Evolutionary conservation across 768 basidiomycete species (phyloP).

Genomic region (Daedaleopsis nitida): DNA sequence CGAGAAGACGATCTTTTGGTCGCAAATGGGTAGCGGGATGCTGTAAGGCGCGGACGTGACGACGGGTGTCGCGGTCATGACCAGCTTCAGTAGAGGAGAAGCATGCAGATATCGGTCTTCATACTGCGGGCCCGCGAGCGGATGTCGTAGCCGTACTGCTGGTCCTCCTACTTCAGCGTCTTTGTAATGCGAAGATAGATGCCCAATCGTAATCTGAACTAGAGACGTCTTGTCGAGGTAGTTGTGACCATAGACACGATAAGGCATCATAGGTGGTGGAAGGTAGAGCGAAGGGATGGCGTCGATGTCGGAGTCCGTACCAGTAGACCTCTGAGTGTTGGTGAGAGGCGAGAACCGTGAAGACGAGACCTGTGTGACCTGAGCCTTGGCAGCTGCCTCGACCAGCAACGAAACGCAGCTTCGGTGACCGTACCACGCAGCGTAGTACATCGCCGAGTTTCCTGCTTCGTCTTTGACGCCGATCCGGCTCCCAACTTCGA

Average conservation of each 20-base stretch:
- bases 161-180: constrained; percentile 35
- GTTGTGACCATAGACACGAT: constrained; percentile 96
- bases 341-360: constrained; percentile 27
- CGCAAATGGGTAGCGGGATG: constrained; percentile 80
- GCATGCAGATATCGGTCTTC: constrained; percentile 68
- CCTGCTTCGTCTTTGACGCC: constrained; percentile 81
- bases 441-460: constrained; percentile 87
- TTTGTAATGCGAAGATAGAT: constrained; percentile 45
- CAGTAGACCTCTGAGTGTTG: constrained; percentile 26
- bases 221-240: constrained; percentile 86
- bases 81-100: constrained; percentile 87
- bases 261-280: constrained; percentile 97
- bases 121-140: constrained; percentile 68
- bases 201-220: constrained; percentile 84
- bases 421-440: constrained; percentile 93
- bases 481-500: constrained; percentile 80
- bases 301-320: constrained; percentile 75
- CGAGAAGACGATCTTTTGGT: constrained; percentile 70
- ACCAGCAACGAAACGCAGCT: constrained; percentile 66
- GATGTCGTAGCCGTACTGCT: constrained; percentile 70
- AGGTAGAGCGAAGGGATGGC: constrained; percentile 92
- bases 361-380: constrained; percentile 25
- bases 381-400: constrained; percentile 32
- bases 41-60: constrained; percentile 88
- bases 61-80: constrained; percentile 88